phyloP scores from a whole-genome alignment of 805 yeast genomes.

The Blastobotrys peoriensis region DNA sequence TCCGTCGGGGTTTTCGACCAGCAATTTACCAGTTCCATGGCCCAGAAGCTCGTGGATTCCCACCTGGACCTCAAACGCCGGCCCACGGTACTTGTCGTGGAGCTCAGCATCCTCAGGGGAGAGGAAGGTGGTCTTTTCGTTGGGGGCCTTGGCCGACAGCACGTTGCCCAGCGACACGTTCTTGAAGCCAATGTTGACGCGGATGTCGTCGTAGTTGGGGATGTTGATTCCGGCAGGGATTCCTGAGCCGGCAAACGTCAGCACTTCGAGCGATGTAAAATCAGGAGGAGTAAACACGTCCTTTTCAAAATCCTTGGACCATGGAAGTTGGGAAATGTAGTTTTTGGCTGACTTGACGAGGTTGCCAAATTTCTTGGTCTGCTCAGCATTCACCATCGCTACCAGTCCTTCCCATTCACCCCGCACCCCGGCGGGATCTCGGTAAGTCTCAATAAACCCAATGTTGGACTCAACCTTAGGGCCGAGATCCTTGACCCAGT shows the following conservation, averaged over 20 bases:
- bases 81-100: slow-evolving; percentile 66
- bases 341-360: slow-evolving; percentile 62
- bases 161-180: slow-evolving; percentile 88
- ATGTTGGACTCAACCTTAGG: slow-evolving; percentile 76
- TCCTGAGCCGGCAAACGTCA: slow-evolving; percentile 85
- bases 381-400: slow-evolving; percentile 82
- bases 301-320: slow-evolving; percentile 72
- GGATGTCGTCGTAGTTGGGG: slow-evolving; percentile 86
- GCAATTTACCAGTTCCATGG: slow-evolving; percentile 83
- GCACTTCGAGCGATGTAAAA: slow-evolving; percentile 82
- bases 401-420: slow-evolving; percentile 94
- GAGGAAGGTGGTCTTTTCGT: slow-evolving; percentile 64
- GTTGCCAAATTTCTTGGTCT: slow-evolving; percentile 71
- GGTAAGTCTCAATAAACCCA: slow-evolving; percentile 88
- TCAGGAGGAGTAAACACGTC: slow-evolving; percentile 88
- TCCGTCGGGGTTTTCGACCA: slow-evolving; percentile 54
- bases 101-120: slow-evolving; percentile 45
- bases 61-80: slow-evolving; percentile 87
- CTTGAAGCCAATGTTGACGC: slow-evolving; percentile 79
- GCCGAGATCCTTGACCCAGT: slow-evolving; percentile 83
- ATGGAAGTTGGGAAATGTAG: slow-evolving; percentile 65
- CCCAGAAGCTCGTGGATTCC: slow-evolving; percentile 90
- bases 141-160: slow-evolving; percentile 63
- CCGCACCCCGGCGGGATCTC: slow-evolving; percentile 86
- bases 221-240: slow-evolving; percentile 91